phyloP scores from a whole-genome alignment of 2,329 filamentous ascomycete genomes.

The Coleophoma cylindrospora region DNA sequence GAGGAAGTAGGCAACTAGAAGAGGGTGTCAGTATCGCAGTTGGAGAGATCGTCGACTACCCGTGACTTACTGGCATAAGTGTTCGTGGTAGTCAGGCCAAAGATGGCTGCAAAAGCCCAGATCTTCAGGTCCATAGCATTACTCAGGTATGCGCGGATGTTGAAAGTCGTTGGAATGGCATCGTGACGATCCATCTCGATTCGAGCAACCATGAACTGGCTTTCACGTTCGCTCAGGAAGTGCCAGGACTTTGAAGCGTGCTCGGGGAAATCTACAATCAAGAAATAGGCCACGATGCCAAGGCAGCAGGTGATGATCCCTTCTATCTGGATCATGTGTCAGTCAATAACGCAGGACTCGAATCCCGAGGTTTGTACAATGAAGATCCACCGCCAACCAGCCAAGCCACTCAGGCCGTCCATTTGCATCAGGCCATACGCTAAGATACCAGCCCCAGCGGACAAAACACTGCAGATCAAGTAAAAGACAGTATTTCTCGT shows the following conservation, averaged over 20 bases:
- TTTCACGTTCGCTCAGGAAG: slow-evolving; percentile 48
- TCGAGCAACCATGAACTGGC: slow-evolving; percentile 45
- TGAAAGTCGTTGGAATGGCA: slow-evolving; percentile 39
- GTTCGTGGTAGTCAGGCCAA: slow-evolving; percentile 64
- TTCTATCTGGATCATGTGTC: slow-evolving; percentile 20
- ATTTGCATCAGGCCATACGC: slow-evolving; percentile 57
- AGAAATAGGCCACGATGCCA: slow-evolving; percentile 45
- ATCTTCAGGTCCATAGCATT: slow-evolving; percentile 49
- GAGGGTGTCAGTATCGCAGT: background rate
- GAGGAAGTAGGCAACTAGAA: slow-evolving; percentile 64
- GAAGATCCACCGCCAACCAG: slow-evolving; percentile 63
- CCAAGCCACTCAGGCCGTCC: slow-evolving; percentile 21
- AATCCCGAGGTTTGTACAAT: slow-evolving; percentile 14
- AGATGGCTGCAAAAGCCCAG: slow-evolving; percentile 57
- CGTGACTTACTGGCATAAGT: slow-evolving; percentile 50
- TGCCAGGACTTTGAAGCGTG: slow-evolving; percentile 36
- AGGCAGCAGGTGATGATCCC: slow-evolving; percentile 47
- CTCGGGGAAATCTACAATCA: slow-evolving; percentile 62
- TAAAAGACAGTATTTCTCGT: slow-evolving; percentile 67
- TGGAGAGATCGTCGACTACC: background rate
- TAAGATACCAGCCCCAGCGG: slow-evolving; percentile 63
- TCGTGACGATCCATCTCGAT: slow-evolving; percentile 56
- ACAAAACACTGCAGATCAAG: slow-evolving; percentile 60
- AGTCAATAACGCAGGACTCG: background rate
- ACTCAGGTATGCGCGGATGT: slow-evolving; percentile 38